A percentile compares a stretch with the other conserved stretches of the same genome.
These are phyloP conservation scores for Dothidotthia symphoricarpi DNA, from an alignment of 2,329 filamentous ascomycete genomes.

Conservation along the genomic window DNA sequence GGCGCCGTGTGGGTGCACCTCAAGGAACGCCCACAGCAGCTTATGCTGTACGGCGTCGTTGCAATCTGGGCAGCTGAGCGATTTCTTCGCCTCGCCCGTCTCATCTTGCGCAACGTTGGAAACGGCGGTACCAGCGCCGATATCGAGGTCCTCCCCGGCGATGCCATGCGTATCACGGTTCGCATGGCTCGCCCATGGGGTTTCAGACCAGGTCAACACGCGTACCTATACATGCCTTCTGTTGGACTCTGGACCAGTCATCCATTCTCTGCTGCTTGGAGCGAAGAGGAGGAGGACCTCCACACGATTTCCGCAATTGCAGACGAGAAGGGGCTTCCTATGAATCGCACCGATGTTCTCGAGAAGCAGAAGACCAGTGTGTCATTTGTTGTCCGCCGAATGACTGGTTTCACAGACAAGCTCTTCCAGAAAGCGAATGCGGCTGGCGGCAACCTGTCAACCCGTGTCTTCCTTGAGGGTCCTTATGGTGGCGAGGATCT, in stretches of 20 bases:
- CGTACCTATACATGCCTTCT: slow-evolving; percentile 74
- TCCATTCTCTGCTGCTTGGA: slow-evolving; percentile 78
- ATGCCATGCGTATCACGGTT: slow-evolving; percentile 70
- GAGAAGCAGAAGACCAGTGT: slow-evolving; percentile 57
- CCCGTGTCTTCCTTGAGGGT: slow-evolving; percentile 79
- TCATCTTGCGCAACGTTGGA: slow-evolving; percentile 67
- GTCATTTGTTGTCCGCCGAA: slow-evolving; percentile 81
- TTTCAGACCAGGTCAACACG: slow-evolving; percentile 73
- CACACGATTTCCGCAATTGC: slow-evolving; percentile 17
- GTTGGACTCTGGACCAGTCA: slow-evolving; percentile 73
- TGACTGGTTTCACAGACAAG: slow-evolving; percentile 82
- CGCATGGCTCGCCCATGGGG: slow-evolving; percentile 74
- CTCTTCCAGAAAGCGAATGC: slow-evolving; percentile 69
- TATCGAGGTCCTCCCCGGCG: slow-evolving; percentile 72
- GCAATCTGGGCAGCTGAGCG: slow-evolving; percentile 69
- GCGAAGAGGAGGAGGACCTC: slow-evolving; percentile 58
- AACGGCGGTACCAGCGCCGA: slow-evolving; percentile 65
- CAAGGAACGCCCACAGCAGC: slow-evolving; percentile 56
- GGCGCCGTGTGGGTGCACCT: slow-evolving; percentile 67
- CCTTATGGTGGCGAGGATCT: slow-evolving; percentile 83
- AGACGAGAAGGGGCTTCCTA: slow-evolving; percentile 49
- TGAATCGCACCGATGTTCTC: slow-evolving; percentile 53
- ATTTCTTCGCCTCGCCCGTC: slow-evolving; percentile 55
- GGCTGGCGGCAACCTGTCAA: slow-evolving; percentile 55
- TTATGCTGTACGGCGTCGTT: slow-evolving; percentile 61